Evolutionary conservation across 1,284 basidiomycete genomes (phyloP).

Genomic region (Malassezia globosa): DNA sequence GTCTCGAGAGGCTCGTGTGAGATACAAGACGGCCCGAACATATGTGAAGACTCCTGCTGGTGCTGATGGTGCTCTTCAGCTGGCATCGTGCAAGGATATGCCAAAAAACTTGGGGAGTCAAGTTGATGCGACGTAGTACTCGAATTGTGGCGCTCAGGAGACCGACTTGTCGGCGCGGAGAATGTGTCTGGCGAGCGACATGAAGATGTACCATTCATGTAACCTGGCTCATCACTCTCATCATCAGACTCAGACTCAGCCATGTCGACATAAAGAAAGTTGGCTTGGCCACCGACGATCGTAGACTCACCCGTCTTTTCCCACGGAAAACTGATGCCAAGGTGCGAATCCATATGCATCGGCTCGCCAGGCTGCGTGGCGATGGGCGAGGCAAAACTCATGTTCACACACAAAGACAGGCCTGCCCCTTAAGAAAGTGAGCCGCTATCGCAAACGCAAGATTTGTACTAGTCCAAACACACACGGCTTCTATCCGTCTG

Average conservation of each 20-base stretch:
- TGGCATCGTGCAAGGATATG: too few species aligned
- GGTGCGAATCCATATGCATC: background rate
- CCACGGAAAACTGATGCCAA: constrained; percentile 10
- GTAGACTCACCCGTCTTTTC: background rate
- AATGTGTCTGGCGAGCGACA: background rate
- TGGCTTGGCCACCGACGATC: constrained; percentile 4
- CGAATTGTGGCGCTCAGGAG: background rate
- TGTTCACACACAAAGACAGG: too few species aligned
- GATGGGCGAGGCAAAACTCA: too few species aligned
- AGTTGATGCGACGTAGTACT: background rate
- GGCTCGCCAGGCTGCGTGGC: too few species aligned
- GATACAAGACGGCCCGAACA: background rate
- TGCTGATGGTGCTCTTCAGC: background rate
- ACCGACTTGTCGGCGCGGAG: background rate
- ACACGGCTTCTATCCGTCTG: too few species aligned
- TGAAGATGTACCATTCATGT: background rate
- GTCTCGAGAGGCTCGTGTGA: background rate
- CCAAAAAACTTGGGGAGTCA: background rate
- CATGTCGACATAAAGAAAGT: constrained; percentile 3
- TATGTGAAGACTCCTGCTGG: background rate
- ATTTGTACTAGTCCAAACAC: too few species aligned
- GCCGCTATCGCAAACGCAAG: too few species aligned
- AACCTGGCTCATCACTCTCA: background rate
- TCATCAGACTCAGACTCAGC: constrained; percentile 11
- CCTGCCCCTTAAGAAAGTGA: too few species aligned